Base-by-base conservation (phyloP, 2,329 filamentous ascomycete genomes). In the Paecilomyces fulvus region DNA sequence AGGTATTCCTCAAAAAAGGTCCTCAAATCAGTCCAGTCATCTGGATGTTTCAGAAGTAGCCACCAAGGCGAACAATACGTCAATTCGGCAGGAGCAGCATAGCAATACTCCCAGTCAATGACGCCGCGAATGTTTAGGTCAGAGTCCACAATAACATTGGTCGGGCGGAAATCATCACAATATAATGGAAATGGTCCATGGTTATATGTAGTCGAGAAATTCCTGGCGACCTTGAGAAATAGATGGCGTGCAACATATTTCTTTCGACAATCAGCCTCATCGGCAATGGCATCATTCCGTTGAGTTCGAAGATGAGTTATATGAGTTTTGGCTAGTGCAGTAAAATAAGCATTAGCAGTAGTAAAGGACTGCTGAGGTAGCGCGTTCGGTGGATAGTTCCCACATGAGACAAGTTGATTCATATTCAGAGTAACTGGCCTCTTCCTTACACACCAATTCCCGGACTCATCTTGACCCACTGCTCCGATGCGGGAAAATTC, bases 91-190 rank as follows among this genome's bases (percentile, higher is more conserved):
- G n/a, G n/a, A n/a, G n/a, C n/a, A n/a, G 63, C 63, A 48, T 69
- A 64, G 10, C 59, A 58, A 54, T 64, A 67, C 49, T 67, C 66
- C 66, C 63, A 69, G 52, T 69, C 65, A 28, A 68, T 58, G 2
- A 66, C 64, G 28, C 57, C 63, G 23, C 51, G 55, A 25, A 67
- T 59, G 52, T 43, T 25, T 50, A 62, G 60, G 55, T 49, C 56
- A 33, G 60, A 55, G 58, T 65, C 62, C 54, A 64, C 56, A 58
- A 69, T 59, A 1, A 66, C 60, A 58, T 67, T 66, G 7, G 58
- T 64, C 4, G 67, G 67, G 8, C 61, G 57, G 49, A 70, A 55
- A 50, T 71, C 69, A 54, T 71, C 67, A 54, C 65, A 71, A 53
- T 67, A 57, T 10, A 57, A 52, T 37, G 33, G 49, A 14, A 70